phyloP scores from a whole-genome alignment of 768 basidiomycete genomes.

The Crucibulum laeve region DNA sequence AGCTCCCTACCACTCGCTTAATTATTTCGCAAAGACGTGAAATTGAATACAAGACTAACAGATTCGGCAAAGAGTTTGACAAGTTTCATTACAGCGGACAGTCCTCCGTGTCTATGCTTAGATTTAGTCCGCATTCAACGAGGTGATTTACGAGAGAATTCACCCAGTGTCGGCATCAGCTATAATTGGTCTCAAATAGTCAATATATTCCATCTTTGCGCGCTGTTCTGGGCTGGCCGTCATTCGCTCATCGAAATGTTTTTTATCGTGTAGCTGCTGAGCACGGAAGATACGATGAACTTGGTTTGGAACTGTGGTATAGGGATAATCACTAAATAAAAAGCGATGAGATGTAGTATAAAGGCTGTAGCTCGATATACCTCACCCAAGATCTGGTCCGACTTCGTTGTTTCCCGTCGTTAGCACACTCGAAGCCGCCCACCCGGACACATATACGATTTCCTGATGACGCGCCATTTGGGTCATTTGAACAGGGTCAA shows the following conservation, averaged over 20 bases:
- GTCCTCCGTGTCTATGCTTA: slow-evolving; percentile 72
- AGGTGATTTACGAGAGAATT: slow-evolving; percentile 13
- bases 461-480: slow-evolving; percentile 89
- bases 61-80: slow-evolving; percentile 94
- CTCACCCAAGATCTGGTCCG: slow-evolving; percentile 86
- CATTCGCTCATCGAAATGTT: slow-evolving; percentile 86
- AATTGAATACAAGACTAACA: slow-evolving; percentile 28
- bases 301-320: slow-evolving; percentile 95
- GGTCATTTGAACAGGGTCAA: slow-evolving; percentile 93
- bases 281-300: slow-evolving; percentile 89
- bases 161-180: slow-evolving; percentile 95
- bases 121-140: slow-evolving; percentile 10
- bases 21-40: background rate
- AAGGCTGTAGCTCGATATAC: slow-evolving; percentile 23
- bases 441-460: slow-evolving; percentile 89
- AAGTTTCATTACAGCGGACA: slow-evolving; percentile 93
- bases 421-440: slow-evolving; percentile 82
- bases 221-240: slow-evolving; percentile 58
- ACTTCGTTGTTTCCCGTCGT: slow-evolving; percentile 91
- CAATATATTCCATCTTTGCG: slow-evolving; percentile 70
- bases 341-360: slow-evolving; percentile 1
- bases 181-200: slow-evolving; percentile 89
- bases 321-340: slow-evolving; percentile 77
- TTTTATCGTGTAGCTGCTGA: slow-evolving; percentile 89
- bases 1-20: slow-evolving; percentile 61